Percentiles rank a stretch among this genome's conserved stretches.
These are phyloP conservation scores for Inga laurina DNA, from an alignment of 306 rosid genomes.

Conservation along the genomic window DNA sequence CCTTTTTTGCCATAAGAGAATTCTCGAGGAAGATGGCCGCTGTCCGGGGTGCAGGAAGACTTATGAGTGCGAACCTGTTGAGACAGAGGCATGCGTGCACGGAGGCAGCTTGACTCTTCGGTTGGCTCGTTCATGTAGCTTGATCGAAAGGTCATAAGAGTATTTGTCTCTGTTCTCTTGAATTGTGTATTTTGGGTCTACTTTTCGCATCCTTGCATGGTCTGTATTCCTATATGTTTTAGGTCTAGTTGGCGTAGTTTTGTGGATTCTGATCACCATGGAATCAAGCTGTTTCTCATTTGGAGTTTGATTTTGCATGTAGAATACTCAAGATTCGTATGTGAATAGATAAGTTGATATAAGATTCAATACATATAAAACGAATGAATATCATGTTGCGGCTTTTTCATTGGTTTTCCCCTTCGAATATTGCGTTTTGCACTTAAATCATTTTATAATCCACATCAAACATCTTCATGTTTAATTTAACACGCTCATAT, in stretches of 20 bases:
- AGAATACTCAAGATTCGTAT: constrained; percentile 67
- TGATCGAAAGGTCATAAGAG: constrained; percentile 78
- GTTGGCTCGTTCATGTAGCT: constrained; percentile 83
- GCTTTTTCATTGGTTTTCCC: constrained; percentile 20
- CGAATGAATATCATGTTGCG: constrained; percentile 37
- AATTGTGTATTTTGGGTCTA: constrained; percentile 50
- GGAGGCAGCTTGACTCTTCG: constrained; percentile 66
- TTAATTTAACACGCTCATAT: background rate
- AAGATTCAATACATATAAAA: constrained; percentile 71
- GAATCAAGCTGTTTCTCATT: constrained; percentile 58
- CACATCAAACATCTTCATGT: background rate
- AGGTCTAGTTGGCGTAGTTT: constrained; percentile 63
- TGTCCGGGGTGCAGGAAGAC: constrained; percentile 98
- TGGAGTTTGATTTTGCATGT: constrained; percentile 74
- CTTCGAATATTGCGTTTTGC: constrained; percentile 11
- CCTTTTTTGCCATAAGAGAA: constrained; percentile 98
- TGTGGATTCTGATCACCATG: constrained; percentile 51
- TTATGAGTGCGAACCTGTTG: constrained; percentile 59
- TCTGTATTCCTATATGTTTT: constrained; percentile 51
- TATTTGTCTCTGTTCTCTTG: constrained; percentile 37
- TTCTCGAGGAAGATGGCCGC: constrained; percentile 87
- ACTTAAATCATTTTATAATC: background rate
- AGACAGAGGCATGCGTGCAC: constrained; percentile 59
- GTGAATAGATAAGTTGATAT: constrained; percentile 95
- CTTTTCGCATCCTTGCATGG: constrained; percentile 42